Base-by-base conservation (phyloP, 345 rosid species). In the Boechera stricta region DNA sequence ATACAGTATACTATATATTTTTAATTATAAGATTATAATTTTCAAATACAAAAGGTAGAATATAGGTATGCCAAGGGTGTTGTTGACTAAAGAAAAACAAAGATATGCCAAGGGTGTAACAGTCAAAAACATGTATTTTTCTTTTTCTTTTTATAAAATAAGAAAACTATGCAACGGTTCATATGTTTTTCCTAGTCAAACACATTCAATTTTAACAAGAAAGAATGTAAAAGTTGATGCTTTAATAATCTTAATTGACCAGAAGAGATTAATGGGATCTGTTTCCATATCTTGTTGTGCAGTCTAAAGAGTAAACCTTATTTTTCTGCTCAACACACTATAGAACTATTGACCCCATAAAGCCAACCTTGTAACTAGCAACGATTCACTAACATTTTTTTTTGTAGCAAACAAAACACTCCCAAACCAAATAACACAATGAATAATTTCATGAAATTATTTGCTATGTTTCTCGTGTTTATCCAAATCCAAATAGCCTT, bases 401-500 rank as follows among this genome's bases (percentile, higher is more conserved):
- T 58, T 29, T 33, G 44, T 54, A 42, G 56, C 15, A 55, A 8
- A 62, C 10, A 61, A 38, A 26, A 0, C 4, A 1, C 32, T 33
- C 49, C 1, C 1, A 36, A 4, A 52, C 18, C 59, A 60, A 53
- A 65, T 67, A 57, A n/a, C 42, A 59, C 61, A 55, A 77, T 77
- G 76, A 77, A 44, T 26, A 45, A 3, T 32, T 48, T 16, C 59
- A 77, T 38, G 29, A 71, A 71, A 52, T 56, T 64, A 32, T 64
- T 64, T 10, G n/a, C 61, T 11, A 42, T 64, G 16, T 45, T 56
- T 60, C 47, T 61, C n/a, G n/a, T 77, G 54, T 48, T 71, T 16
- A 18, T 64, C 38, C 67, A 64, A 56, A 64, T 77, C 11, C 80
- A 71, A 18, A 28, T 15, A n/a, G 32, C 47, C 6, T 71, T 77